Conservation (phyloP, 176 grass and related monocot species). For the Luzula sylvatica region DNA sequence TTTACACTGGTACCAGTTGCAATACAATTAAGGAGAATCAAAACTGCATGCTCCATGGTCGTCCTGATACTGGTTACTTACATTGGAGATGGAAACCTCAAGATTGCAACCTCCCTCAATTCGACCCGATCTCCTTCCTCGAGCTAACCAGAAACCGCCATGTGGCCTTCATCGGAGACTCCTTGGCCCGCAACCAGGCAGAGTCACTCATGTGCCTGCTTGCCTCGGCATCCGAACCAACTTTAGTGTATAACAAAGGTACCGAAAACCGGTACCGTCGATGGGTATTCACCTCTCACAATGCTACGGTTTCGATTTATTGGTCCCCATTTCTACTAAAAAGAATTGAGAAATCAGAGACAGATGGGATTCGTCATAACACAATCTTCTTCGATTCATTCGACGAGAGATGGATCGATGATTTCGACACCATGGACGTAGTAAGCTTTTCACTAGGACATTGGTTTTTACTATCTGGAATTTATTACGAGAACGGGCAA, state of each 20-base stretch:
- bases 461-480: conserved; percentile 61
- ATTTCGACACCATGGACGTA: conserved; percentile 29
- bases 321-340: conserved; percentile 77
- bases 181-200: conserved; percentile 70
- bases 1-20: conserved; percentile 55
- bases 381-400: conserved; percentile 52
- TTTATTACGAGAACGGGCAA: conserved; percentile 56
- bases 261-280: conserved; percentile 45
- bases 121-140: conserved; percentile 49
- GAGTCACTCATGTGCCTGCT: conserved; percentile 85
- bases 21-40: conserved; percentile 72
- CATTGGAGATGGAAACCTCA: conserved; percentile 63
- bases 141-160: conserved; percentile 39
- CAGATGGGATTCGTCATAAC: conserved; percentile 45
- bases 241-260: conserved; percentile 43
- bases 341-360: conserved; percentile 51
- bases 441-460: conserved; percentile 60
- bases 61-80: conserved; percentile 71
- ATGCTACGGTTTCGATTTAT: conserved; percentile 65
- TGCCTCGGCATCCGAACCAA: conserved; percentile 19
- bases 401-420: conserved; percentile 58
- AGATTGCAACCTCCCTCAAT: conserved; percentile 41
- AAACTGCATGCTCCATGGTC: conserved; percentile 83
- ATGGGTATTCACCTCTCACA: conserved; percentile 47
- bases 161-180: conserved; percentile 73